Percentiles rank a stretch among this genome's conserved stretches.
These are phyloP conservation scores for Pseudocercospora eumusae DNA, from an alignment of 2,329 filamentous ascomycete genomes.

Conservation along the genomic window DNA sequence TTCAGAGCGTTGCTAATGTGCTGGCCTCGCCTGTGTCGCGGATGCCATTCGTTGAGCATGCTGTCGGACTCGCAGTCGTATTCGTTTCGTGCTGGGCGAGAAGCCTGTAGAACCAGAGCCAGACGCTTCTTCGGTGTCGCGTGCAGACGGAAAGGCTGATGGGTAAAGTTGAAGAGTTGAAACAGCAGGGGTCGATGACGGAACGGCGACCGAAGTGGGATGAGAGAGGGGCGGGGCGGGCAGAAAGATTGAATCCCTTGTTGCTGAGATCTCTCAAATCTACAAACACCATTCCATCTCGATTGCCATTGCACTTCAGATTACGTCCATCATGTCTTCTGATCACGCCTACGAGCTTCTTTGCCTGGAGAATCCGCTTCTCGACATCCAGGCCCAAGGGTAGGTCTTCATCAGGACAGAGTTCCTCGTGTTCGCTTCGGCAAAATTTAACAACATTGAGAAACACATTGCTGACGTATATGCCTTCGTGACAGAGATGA, in stretches of 20 bases:
- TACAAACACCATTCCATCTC: background rate
- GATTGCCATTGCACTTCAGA: conserved; percentile 6
- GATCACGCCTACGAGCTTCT: conserved; percentile 75
- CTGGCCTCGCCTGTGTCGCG: background rate
- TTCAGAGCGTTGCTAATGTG: background rate
- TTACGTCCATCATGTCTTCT: conserved; percentile 26
- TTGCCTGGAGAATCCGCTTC: conserved; percentile 94
- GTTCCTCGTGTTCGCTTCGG: background rate
- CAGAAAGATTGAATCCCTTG: background rate
- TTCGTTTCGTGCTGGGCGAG: background rate
- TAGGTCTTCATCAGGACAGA: conserved; percentile 41
- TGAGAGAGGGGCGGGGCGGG: background rate
- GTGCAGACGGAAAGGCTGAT: background rate
- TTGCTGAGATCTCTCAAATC: background rate
- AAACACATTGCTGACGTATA: conserved; percentile 32
- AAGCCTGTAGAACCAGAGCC: too few relatives aligned
- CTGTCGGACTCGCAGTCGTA: background rate
- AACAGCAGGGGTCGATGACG: background rate
- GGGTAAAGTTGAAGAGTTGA: background rate
- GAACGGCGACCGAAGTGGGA: conserved; percentile 6
- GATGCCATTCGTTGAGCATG: background rate
- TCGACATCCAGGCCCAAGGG: conserved; percentile 88
- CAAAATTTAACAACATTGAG: conserved; percentile 12
- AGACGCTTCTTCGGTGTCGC: background rate
- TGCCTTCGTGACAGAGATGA: conserved; percentile 62